phyloP scores from a whole-genome alignment of 768 basidiomycete genomes.

The Chalciporus sphaerocephalus region DNA sequence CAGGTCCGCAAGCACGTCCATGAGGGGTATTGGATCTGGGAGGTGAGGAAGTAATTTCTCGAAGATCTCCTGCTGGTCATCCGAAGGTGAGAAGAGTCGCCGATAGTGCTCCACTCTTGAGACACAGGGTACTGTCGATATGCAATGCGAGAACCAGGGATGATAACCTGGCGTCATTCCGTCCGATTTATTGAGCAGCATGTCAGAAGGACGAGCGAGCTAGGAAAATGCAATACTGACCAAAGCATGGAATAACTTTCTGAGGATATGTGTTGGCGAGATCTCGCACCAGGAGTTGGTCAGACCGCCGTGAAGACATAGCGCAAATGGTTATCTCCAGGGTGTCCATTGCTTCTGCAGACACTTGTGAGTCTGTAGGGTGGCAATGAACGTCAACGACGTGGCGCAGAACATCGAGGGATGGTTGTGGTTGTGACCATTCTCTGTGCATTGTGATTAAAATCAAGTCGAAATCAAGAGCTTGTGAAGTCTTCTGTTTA shows the following conservation, averaged over 20 bases:
- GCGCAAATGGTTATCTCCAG: constrained; percentile 71
- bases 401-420: constrained; percentile 50
- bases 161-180: constrained; percentile 64
- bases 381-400: constrained; percentile 90
- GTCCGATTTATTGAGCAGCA: constrained; percentile 5
- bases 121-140: constrained; percentile 43
- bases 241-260: constrained; percentile 84
- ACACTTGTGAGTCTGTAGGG: constrained; percentile 71
- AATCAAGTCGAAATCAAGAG: not conserved
- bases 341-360: constrained; percentile 44
- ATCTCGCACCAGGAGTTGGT: constrained; percentile 68
- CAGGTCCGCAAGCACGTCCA: constrained; percentile 55
- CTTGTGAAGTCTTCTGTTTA: too few relatives aligned
- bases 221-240: constrained; percentile 41
- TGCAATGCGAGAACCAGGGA: constrained; percentile 88
- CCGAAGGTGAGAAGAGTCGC: constrained; percentile 52
- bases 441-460: not conserved
- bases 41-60: constrained; percentile 55
- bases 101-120: constrained; percentile 76
- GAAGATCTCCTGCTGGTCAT: constrained; percentile 41
- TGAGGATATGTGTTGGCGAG: constrained; percentile 58
- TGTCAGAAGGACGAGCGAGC: constrained; percentile 10
- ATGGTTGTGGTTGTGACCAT: constrained; percentile 17
- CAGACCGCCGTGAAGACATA: constrained; percentile 66
- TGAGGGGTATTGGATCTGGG: constrained; percentile 67